These are phyloP conservation scores for Ogataea pini DNA, from an alignment of 805 yeast species.

Conservation along the genomic window DNA sequence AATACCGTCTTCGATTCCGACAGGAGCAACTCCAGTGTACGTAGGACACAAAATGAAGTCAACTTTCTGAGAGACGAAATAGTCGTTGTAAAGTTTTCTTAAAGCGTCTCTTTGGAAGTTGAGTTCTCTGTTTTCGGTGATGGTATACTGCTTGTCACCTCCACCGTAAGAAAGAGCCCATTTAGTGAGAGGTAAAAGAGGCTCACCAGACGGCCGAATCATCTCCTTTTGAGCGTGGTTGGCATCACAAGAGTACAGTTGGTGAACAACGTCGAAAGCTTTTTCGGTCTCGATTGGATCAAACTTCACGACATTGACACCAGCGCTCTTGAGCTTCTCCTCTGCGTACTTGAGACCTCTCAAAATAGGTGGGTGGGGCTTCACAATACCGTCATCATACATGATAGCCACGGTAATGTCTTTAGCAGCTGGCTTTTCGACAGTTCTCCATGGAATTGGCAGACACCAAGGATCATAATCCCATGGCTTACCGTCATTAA, in stretches of 20 bases:
- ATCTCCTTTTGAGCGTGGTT: conserved; percentile 47
- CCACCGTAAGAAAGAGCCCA: conserved; percentile 52
- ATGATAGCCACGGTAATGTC: conserved; percentile 51
- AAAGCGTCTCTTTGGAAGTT: conserved; percentile 49
- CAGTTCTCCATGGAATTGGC: conserved; percentile 44
- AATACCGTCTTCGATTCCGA: too few species aligned
- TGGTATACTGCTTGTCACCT: conserved; percentile 43
- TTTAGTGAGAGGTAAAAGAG: conserved; percentile 52
- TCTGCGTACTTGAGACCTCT: conserved; percentile 50
- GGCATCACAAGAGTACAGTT: conserved; percentile 59
- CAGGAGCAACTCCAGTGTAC: conserved; percentile 60
- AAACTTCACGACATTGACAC: conserved; percentile 48
- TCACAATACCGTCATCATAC: conserved; percentile 55
- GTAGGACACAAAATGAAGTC: conserved; percentile 60
- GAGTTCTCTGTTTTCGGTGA: conserved; percentile 48
- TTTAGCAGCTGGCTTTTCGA: conserved; percentile 29
- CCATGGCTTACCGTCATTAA: conserved; percentile 54
- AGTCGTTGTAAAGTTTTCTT: conserved; percentile 48
- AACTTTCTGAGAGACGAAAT: conserved; percentile 45
- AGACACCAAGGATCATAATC: conserved; percentile 20
- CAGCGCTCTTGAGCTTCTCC: conserved; percentile 48
- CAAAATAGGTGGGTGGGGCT: conserved; percentile 56
- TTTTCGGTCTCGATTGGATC: conserved; percentile 52
- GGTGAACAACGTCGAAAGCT: conserved; percentile 53
- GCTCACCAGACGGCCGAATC: conserved; percentile 58